Percentiles rank a stretch among this genome's conserved stretches.
These are phyloP conservation scores for Pseudogymnoascus sp. DNA, from an alignment of 2,329 filamentous ascomycete genomes.

Conservation along the genomic window DNA sequence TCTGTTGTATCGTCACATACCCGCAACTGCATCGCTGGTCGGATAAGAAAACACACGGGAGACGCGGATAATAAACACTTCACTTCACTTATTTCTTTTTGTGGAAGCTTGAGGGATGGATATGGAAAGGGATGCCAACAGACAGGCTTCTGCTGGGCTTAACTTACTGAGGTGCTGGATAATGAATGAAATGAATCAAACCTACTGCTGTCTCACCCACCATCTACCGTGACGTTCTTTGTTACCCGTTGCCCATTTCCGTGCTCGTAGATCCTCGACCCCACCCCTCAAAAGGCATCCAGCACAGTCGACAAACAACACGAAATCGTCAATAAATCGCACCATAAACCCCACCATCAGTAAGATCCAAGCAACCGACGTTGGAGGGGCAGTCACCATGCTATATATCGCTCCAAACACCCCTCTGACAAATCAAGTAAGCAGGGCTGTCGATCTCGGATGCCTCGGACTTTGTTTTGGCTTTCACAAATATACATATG, in stretches of 20 bases:
- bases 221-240: not conserved
- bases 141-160: not conserved
- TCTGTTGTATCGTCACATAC: not conserved
- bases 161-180: not conserved
- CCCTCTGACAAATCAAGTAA: constrained; percentile 4
- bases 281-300: not conserved
- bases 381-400: not conserved
- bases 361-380: not conserved
- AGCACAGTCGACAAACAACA: not conserved
- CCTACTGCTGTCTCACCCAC: not conserved
- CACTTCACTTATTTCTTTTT: not conserved
- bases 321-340: not conserved
- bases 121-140: not conserved
- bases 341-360: not conserved
- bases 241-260: not conserved
- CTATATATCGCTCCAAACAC: not conserved
- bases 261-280: not conserved
- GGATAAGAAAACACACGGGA: not conserved
- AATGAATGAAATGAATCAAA: not conserved
- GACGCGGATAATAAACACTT: not conserved
- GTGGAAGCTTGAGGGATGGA: not conserved
- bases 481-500: not conserved
- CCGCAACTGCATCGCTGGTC: not conserved
- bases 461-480: not conserved
- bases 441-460: not conserved